phyloP scores from a whole-genome alignment of 305 asterid genomes.

The Solanum hybrid region DNA sequence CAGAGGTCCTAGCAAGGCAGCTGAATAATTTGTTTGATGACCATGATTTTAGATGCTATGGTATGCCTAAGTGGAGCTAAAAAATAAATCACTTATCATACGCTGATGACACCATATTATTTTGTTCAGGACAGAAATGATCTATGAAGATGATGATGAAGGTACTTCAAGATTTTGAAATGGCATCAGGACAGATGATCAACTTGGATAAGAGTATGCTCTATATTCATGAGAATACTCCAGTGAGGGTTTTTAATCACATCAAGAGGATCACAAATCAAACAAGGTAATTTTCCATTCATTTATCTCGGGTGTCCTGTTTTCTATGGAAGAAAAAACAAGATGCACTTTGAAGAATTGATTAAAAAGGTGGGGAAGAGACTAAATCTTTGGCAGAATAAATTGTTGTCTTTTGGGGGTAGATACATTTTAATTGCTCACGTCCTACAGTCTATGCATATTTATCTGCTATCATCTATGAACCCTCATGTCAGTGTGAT shows the following conservation, averaged over 20 bases:
- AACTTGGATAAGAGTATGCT: not conserved
- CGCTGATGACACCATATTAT: not conserved
- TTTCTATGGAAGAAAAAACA: too few species aligned
- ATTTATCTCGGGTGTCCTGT: not conserved
- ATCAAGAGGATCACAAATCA: not conserved
- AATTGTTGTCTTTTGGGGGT: too few species aligned
- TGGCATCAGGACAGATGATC: not conserved
- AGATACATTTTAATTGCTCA: too few species aligned
- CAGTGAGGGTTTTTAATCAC: not conserved
- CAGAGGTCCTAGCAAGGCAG: not conserved
- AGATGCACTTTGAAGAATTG: too few species aligned
- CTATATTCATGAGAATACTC: not conserved
- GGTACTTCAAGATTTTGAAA: not conserved
- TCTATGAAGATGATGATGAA: not conserved
- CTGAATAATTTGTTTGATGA: not conserved
- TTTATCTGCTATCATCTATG: too few species aligned
- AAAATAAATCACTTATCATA: not conserved
- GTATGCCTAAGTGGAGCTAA: not conserved
- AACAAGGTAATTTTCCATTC: not conserved
- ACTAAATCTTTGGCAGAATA: too few species aligned
- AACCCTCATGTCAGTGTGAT: too few species aligned
- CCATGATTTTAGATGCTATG: not conserved
- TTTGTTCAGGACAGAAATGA: too few species aligned
- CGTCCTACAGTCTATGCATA: too few species aligned
- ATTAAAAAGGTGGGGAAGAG: too few species aligned